Evolutionary conservation across 1,284 basidiomycete species (phyloP), one percentile per base, ranked within the genome.

Genomic region (Trametes polyzona): DNA sequence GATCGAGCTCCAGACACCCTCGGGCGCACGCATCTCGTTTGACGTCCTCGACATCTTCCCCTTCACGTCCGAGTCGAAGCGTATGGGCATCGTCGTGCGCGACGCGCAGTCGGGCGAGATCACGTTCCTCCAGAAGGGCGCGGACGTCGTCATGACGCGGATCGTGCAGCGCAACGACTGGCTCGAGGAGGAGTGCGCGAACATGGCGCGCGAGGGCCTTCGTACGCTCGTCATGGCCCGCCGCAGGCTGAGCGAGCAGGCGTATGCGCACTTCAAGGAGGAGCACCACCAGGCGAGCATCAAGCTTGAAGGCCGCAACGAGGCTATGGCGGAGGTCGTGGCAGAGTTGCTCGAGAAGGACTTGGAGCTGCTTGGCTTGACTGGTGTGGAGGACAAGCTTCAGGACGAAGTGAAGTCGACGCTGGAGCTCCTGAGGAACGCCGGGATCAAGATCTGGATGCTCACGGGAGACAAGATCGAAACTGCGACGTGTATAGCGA

Each of bases 381-480:
- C 97, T 0, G 97, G 96, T 26, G 97, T 99, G 2, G 97, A 99
- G 73, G 97, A 99, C 73, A 98, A 98, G 74, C 76, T 99, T 55
- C 97, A 99, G 68, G 96, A 98, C 57, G 96, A 96, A 36, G 96
- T 99, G 65, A 96, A 93, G 73, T 85, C 88, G 37, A 98, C 97
- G 0, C 76, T 99, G 59, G 97, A 99, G 75, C 71, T 98, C 46
- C 74, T 99, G 63, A 80, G 96, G 61, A 99, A 99, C 71, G 97
- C 96, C 0, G 96, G 96, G 1, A 89, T 99, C 75, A 98, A 95
- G 79, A 98, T 99, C 54, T 99, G 97, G 97, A 99, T 99, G 97
- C 79, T 99, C 67, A 99, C 97, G 0, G 97, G 97, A 0, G 97
- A 99, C 76, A 99, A 99, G 78, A 95, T 99, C 60, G 97, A 99